Conservation (phyloP, 1,284 basidiomycete genomes). For the Leucoagaricus sp. region DNA sequence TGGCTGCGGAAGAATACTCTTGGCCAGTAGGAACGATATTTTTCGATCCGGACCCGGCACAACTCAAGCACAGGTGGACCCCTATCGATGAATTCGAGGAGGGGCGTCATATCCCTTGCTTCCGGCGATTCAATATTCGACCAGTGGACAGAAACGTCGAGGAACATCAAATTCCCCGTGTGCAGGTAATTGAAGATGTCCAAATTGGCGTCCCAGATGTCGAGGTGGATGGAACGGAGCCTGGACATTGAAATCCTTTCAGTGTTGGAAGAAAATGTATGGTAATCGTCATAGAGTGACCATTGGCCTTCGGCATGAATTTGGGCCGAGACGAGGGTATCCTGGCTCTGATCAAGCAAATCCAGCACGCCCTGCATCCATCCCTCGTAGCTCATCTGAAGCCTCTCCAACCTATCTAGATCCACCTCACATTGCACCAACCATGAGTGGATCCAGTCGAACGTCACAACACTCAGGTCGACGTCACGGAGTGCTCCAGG, state of each 20-base stretch:
- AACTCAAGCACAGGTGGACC: background rate
- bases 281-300: background rate
- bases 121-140: background rate
- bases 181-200: background rate
- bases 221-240: background rate
- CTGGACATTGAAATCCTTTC: background rate
- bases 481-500: background rate
- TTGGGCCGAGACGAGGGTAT: background rate
- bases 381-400: background rate
- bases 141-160: background rate
- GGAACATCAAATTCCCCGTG: background rate
- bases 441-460: background rate
- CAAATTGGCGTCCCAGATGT: background rate
- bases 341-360: background rate
- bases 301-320: background rate
- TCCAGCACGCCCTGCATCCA: conserved; percentile 1
- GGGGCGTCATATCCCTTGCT: background rate
- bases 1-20: background rate
- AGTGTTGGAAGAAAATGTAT: background rate
- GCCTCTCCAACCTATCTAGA: background rate
- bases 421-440: background rate
- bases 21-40: background rate
- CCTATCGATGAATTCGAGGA: background rate
- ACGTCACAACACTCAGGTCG: background rate
- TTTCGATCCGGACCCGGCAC: background rate